phyloP scores from a whole-genome alignment of 768 basidiomycete species.

The Pilatotrama ljubarskyi region DNA sequence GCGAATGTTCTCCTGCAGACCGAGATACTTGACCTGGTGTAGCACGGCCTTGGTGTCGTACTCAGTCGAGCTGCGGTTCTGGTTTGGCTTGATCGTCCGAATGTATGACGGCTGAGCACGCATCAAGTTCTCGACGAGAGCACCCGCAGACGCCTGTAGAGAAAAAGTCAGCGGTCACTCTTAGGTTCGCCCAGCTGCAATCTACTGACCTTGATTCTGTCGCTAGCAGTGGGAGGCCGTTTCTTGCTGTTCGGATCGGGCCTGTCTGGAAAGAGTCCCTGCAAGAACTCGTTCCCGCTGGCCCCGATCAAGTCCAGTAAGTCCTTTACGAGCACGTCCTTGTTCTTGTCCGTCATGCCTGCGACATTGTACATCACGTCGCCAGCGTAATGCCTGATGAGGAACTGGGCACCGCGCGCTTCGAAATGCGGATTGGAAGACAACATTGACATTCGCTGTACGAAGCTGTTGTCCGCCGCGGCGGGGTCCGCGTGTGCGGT shows the following conservation, averaged over 20 bases:
- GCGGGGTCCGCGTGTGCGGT: constrained; percentile 97
- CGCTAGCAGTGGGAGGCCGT: constrained; percentile 94
- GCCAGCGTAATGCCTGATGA: constrained; percentile 96
- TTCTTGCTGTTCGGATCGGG: constrained; percentile 98
- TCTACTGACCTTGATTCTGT: constrained; percentile 84
- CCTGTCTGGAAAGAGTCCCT: constrained; percentile 87
- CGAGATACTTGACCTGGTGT: constrained; percentile 99
- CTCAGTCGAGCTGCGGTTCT: constrained; percentile 89
- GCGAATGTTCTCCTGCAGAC: constrained; percentile 96
- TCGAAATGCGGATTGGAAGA: constrained; percentile 93
- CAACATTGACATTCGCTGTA: constrained; percentile 83
- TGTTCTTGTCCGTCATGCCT: constrained; percentile 99
- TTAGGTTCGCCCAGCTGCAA: not conserved
- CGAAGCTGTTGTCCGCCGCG: constrained; percentile 96
- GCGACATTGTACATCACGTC: constrained; percentile 97
- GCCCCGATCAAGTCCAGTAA: constrained; percentile 83
- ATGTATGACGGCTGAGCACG: constrained; percentile 97
- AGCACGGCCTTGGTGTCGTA: constrained; percentile 94
- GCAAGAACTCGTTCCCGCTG: constrained; percentile 84
- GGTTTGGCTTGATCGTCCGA: constrained; percentile 98
- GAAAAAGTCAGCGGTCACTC: not conserved
- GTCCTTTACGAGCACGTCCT: constrained; percentile 95
- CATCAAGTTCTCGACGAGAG: constrained; percentile 97
- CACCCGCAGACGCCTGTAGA: constrained; percentile 81
- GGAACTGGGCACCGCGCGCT: constrained; percentile 88